Conservation (phyloP, 768 basidiomycete genomes). For the Termitomyces titanicus region DNA sequence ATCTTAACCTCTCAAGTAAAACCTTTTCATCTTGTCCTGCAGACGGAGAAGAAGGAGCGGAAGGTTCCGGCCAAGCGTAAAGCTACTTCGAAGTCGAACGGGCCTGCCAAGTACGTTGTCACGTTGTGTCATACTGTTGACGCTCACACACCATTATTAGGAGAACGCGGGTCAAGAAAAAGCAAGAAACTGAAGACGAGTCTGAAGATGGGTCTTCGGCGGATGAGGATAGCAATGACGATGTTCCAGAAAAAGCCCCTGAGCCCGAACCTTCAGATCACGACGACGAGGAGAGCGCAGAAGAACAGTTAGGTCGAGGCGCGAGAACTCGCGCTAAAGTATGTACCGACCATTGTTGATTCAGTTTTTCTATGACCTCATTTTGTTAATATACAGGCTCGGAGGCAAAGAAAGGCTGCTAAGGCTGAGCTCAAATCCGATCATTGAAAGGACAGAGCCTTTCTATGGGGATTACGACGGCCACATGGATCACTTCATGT, state of each 20-base stretch:
- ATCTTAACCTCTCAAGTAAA: conserved; percentile 7
- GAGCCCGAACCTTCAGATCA: conserved; percentile 15
- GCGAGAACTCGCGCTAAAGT: conserved; percentile 23
- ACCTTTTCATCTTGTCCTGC: not conserved
- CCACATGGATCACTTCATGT: not conserved
- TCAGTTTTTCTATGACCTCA: not conserved
- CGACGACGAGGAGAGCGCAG: conserved; percentile 24
- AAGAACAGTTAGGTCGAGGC: conserved; percentile 26
- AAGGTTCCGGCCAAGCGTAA: conserved; percentile 54
- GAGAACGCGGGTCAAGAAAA: conserved; percentile 32
- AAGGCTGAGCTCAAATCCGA: conserved; percentile 12
- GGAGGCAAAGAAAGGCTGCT: conserved; percentile 13
- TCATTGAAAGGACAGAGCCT: not conserved
- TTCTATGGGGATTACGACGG: not conserved
- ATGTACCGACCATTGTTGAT: not conserved
- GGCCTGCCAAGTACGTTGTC: conserved; percentile 42
- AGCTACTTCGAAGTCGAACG: conserved; percentile 44
- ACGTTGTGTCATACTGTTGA: conserved; percentile 5
- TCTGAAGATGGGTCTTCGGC: conserved; percentile 35
- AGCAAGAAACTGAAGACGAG: conserved; percentile 31
- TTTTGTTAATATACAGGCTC: conserved; percentile 9
- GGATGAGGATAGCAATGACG: conserved; percentile 36
- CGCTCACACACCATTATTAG: conserved; percentile 17
- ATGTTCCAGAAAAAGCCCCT: conserved; percentile 27
- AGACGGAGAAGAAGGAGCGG: conserved; percentile 44